These are phyloP conservation scores for Dothidotthia symphoricarpi DNA, from an alignment of 2,329 filamentous ascomycete genomes.

Conservation along the genomic window DNA sequence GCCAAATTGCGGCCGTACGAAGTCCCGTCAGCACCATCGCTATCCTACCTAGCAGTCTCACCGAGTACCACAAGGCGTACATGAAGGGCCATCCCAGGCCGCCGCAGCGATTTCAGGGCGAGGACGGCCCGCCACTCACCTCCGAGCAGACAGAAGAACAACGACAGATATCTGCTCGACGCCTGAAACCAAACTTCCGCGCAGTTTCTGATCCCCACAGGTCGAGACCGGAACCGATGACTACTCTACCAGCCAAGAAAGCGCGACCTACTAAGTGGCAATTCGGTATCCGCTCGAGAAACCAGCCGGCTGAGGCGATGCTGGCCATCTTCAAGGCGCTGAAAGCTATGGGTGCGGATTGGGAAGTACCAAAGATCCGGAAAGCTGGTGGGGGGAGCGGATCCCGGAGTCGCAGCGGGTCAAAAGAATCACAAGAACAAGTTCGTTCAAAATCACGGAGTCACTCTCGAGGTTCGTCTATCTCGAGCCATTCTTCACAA, in stretches of 20 bases:
- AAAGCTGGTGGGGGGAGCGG: conserved; percentile 43
- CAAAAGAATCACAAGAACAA: conserved; percentile 23
- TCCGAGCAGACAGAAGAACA: conserved; percentile 54
- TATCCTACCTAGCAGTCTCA: conserved; percentile 85
- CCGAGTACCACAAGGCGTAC: conserved; percentile 85
- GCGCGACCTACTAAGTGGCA: conserved; percentile 88
- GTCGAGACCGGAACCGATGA: conserved; percentile 56
- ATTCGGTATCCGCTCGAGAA: conserved; percentile 92
- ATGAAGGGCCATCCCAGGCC: conserved; percentile 65
- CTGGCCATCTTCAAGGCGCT: conserved; percentile 93
- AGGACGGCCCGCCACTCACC: conserved; percentile 40
- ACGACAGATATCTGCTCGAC: conserved; percentile 75
- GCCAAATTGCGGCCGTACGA: conserved; percentile 40
- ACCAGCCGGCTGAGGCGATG: conserved; percentile 90
- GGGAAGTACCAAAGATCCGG: conserved; percentile 60
- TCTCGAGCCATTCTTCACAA: conserved; percentile 33
- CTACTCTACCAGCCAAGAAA: conserved; percentile 63
- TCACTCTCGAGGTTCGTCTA: conserved; percentile 34
- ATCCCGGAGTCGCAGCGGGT: conserved; percentile 34
- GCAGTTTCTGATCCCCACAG: conserved; percentile 59
- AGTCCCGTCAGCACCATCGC: conserved; percentile 73
- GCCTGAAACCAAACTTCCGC: conserved; percentile 81
- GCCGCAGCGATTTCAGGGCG: conserved; percentile 18
- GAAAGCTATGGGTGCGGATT: conserved; percentile 81
- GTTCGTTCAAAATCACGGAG: conserved; percentile 36